Percentiles rank a stretch among this genome's conserved stretches.
Evolutionary conservation across 441 rosid genomes (phyloP).

Genomic region (Isatis lusitanica): DNA sequence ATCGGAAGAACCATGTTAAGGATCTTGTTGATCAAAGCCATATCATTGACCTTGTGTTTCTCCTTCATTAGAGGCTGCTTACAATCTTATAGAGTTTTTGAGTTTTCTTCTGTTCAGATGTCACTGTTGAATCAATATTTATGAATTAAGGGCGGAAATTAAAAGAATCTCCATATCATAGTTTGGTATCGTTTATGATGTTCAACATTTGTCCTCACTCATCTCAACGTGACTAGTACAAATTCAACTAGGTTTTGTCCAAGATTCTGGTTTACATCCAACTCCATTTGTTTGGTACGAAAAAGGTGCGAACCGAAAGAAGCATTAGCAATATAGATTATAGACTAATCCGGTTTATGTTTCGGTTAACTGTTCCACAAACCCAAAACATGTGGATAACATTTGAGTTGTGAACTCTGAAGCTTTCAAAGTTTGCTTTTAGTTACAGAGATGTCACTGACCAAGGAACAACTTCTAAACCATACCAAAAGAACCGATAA

Average conservation of each 20-base stretch:
- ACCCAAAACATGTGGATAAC: neutral
- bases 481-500: neutral
- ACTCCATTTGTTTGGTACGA: neutral
- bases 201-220: neutral
- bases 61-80: neutral
- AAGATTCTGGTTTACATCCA: neutral
- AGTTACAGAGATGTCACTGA: neutral
- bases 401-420: neutral
- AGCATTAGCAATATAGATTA: neutral
- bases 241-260: neutral
- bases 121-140: neutral
- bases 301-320: neutral
- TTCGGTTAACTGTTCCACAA: neutral
- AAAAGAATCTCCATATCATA: neutral
- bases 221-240: neutral
- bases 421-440: neutral
- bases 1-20: constrained; percentile 28
- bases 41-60: neutral
- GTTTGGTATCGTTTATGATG: neutral
- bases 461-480: neutral
- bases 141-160: neutral
- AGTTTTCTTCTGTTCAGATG: neutral
- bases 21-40: constrained; percentile 33
- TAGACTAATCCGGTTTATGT: neutral
- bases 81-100: neutral